Base-by-base conservation (phyloP, 208 protist species). In the Leishmania amazonensis region DNA sequence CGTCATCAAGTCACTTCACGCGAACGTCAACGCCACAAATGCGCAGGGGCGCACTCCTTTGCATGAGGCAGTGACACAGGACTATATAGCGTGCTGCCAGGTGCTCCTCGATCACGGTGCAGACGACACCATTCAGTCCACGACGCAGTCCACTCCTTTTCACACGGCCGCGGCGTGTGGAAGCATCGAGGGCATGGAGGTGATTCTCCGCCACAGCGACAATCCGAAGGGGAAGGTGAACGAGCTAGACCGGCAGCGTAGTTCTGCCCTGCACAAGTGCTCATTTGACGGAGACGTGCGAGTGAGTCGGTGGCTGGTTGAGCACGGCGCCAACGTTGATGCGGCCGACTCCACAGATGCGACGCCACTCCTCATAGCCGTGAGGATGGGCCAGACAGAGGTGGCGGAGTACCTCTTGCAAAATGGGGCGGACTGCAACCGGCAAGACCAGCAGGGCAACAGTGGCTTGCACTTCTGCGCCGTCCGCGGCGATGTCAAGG, bases 221-320 rank as follows among this genome's bases (percentile, higher is more conserved):
- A 83, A 95, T 21, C 89, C 93, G 19, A 64, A 76, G 9, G 85
- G 68, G 19, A 96, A 96, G 81, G 93, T 97, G 74, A 97, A 97
- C 83, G 92, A 96, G 79, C 79, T 96, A 51, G 95, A 98, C 81
- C 88, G 89, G 64, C 95, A 96, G 76, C 85, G 83, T 54, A 92
- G 90, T 81, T 96, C 94, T 40, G 95, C 94, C 28, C 86, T 98
- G 77, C 95, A 98, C 85, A 97, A 96, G 87, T 97, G 95, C 81
- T 93, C 94, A 53, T 98, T 94, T 60, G 94, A 97, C 82, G 95
- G 96, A 74, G 94, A 97, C 62, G 92, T 97, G 72, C 90, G 93
- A 49, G 96, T 98, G 57, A 95, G 88, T 68, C 85, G 89, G 42
- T 97, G 94, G 94, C 85, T 98, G 19, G 93, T 98, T 13, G 90